Evolutionary conservation across 2,329 filamentous ascomycete genomes (phyloP), one percentile per base, ranked within the genome.

Genomic region (Alternaria triticina): DNA sequence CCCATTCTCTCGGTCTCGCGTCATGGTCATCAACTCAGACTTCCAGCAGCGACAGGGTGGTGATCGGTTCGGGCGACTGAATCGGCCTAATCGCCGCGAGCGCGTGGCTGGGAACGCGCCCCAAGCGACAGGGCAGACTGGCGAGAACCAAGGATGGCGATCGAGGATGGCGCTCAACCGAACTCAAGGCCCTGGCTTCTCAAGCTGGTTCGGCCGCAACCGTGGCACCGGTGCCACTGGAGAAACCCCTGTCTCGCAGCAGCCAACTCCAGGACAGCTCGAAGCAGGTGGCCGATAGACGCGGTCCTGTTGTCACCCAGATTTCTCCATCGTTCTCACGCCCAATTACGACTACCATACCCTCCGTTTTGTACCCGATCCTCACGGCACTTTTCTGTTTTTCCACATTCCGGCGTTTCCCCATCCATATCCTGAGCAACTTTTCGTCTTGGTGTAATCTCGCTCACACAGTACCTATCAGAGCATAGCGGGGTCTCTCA

Each of bases 221-320:
- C 70, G 74, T 52, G 57, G 67, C 27, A 66, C 64, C 46, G 65
- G 62, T 43, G 64, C 64, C 55, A 45, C 57, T 56, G 65, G 63
- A n/a, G 67, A 72, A 25, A 61, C 57, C 27, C 60, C 60, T 44
- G 62, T 62, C 17, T 54, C 57, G 4, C 46, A 70, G 10, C 72
- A 74, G 44, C 70, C 75, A 25, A 79, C 77, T 4, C 77, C 77
- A n/a, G 67, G 65, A 44, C 77, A 80, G 65, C 77, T 80, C 46
- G 77, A 80, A 64, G 76, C 77, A 51, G 77, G 75, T 44, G 75
- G 71, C 54, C 73, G 77, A 70, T 78, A 69, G 65, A 59, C 40
- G 44, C 13, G 22, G 44, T 23, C 28, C 47, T 52, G 20, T 40
- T 9, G 22, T 40, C 23, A 36, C 23, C 20, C 49, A 52, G 13